Base-by-base conservation (phyloP, 208 protist genomes). In the Leishmania martiniquensis region DNA sequence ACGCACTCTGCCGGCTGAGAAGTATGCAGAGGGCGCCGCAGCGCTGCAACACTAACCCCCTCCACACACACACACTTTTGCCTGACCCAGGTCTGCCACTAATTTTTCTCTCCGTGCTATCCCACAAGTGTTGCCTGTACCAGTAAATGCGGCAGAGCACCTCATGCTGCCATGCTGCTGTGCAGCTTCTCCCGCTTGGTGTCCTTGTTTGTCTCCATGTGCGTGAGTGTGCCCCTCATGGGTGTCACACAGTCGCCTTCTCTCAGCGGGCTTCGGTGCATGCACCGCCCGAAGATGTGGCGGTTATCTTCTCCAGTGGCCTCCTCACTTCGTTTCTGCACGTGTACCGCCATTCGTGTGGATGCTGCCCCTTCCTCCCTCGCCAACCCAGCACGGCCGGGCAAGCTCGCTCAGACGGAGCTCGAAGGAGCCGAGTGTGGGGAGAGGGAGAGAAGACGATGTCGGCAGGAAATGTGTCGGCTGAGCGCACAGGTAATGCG, bases 311-410 rank as follows among this genome's bases (percentile, higher is more conserved):
- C 32, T 67, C 57, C 57, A 20, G 9, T 67, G 34, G 4, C 15
- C 55, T 74, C 63, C 34, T n/a, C 49, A 34, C 25, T 71, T 55
- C 76, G 25, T 82, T 77, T n/a, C n/a, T 39, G 13, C 62, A 9
- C 54, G 75, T 51, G 37, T n/a, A 62, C 44, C 22, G 49, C 25
- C 37, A 25, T 29, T 57, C 49, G 44, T 9, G 52, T 45, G 9
- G 34, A 60, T 42, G 45, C 9, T 25, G 10, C 20, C 63, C 2
- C 12, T 45, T 12, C 10, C 39, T 47, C 47, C 22, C 22, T 13
- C 37, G 25, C 9, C 15, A 37, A 49, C 42, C 10, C 57, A 62
- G 57, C 29, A 1, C 20, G 37, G 37, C 22, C 39, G 25, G n/a
- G 32, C 2, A 7, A 29, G 3, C 65, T 22, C 10, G 39, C 49